phyloP scores from a whole-genome alignment of 352 stramenopile species.

The Pythium periplocum region DNA sequence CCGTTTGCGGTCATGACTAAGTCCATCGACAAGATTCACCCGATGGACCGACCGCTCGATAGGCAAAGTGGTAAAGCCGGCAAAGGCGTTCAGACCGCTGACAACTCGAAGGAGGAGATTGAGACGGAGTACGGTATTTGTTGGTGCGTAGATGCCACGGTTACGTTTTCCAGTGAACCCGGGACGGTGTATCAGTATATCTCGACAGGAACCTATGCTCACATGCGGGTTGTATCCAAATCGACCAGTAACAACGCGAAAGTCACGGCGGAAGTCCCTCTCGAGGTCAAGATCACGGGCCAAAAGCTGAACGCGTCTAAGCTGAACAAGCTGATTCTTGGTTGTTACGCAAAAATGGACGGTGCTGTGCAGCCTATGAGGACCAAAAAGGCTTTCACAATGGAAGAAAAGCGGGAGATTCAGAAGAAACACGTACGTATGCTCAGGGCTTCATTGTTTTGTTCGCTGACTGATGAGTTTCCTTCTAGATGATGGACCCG shows the following conservation, averaged over 20 bases:
- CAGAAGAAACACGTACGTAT: conserved; percentile 61
- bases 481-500: conserved; percentile 46
- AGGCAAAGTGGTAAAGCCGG: conserved; percentile 31
- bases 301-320: conserved; percentile 30
- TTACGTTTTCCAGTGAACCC: conserved; percentile 45
- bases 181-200: conserved; percentile 47
- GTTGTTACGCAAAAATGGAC: conserved; percentile 50
- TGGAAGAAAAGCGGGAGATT: conserved; percentile 65
- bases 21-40: conserved; percentile 37
- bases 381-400: conserved; percentile 32
- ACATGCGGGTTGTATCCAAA: conserved; percentile 10
- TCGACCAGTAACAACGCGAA: not conserved
- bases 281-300: conserved; percentile 50
- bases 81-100: conserved; percentile 27
- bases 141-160: conserved; percentile 55
- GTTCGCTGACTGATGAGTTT: not conserved
- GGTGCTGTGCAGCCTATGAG: conserved; percentile 28
- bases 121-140: conserved; percentile 17
- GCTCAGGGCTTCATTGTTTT: conserved; percentile 1
- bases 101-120: conserved; percentile 1
- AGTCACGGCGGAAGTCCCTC: too few relatives aligned
- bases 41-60: conserved; percentile 29
- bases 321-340: conserved; percentile 46
- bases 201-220: conserved; percentile 43
- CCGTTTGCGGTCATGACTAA: conserved; percentile 44